Evolutionary conservation across 148 eudicot genomes (phyloP), one percentile per base, ranked within the genome.

Genomic region (Diospyros lotus): DNA sequence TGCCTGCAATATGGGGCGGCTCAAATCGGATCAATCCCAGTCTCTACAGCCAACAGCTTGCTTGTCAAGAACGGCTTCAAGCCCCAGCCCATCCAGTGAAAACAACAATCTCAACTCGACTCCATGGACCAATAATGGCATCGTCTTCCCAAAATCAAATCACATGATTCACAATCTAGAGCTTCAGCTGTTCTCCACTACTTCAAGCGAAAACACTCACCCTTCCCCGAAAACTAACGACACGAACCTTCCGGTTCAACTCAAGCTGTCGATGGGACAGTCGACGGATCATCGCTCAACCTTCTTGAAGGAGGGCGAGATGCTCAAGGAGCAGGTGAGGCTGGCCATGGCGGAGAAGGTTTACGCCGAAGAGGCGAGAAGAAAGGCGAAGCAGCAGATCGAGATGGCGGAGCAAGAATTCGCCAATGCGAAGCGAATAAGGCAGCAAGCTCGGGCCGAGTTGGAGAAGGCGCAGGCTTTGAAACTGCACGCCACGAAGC

Each of bases 331-430:
- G 70, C 78, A 85, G 55, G 54, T 88, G 14, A 84, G 76, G 73
- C 66, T 83, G 10, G 95, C 91, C 1, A 76, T 86, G 89, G 87
- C 87, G 0, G 97, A 93, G 64, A 93, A 84, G 72, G 89, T 82
- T 1, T 85, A 80, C 40, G 97, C 97, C 0, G 97, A 92, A 18
- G 93, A 92, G 38, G 91, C 95, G 1, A 77, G 93, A 68, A 74
- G 76, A 52, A 89, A 93, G 18, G 95, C 91, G 0, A 89, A 84
- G 82, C 64, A 87, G 5, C 91, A 90, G 66, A 76, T 89, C 6
- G 95, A 93, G 75, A 12, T 83, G 1, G 97, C 97, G 0, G 95
- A 93, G 67, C 69, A 79, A 41, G 97, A 93, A 66, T 90, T 89
- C 12, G 84, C 81, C 1, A 86, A 86, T 17, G 97, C 97, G 2